Evolutionary conservation across 352 stramenopile genomes (phyloP).

Genomic region (Phytophthora chlamydospora): DNA sequence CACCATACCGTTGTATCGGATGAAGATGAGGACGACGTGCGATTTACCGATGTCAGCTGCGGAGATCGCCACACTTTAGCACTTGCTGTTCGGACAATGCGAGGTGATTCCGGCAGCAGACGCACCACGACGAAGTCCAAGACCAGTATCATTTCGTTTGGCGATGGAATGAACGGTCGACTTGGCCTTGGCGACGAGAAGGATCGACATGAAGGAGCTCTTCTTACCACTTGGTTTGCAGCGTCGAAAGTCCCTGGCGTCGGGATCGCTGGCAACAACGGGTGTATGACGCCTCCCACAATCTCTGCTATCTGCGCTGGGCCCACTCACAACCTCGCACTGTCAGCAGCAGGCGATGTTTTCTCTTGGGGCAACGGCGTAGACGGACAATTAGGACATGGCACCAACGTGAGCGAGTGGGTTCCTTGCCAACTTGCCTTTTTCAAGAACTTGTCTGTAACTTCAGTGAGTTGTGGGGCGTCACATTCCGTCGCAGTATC

Average conservation of each 20-base stretch:
- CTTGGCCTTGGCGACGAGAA: conserved; percentile 61
- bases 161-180: conserved; percentile 71
- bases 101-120: conserved; percentile 6
- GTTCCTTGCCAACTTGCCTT: conserved; percentile 54
- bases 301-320: conserved; percentile 57
- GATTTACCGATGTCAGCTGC: conserved; percentile 72
- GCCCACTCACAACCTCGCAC: conserved; percentile 52
- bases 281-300: conserved; percentile 34
- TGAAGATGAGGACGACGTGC: conserved; percentile 39
- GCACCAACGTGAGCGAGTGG: conserved; percentile 58
- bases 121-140: conserved; percentile 22
- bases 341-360: conserved; percentile 55
- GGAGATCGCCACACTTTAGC: conserved; percentile 71
- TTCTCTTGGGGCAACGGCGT: conserved; percentile 73
- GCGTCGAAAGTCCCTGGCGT: conserved; percentile 15
- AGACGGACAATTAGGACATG: conserved; percentile 67
- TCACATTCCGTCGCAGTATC: conserved; percentile 63
- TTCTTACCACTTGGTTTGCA: conserved; percentile 48
- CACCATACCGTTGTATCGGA: conserved; percentile 6
- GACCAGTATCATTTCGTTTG: conserved; percentile 64
- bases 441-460: conserved; percentile 45
- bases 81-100: conserved; percentile 16
- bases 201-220: conserved; percentile 46
- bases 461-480: conserved; percentile 39
- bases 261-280: conserved; percentile 23